These are phyloP conservation scores for Viridothelium virens DNA, from an alignment of 495 filamentous ascomycete genomes.

Conservation along the genomic window DNA sequence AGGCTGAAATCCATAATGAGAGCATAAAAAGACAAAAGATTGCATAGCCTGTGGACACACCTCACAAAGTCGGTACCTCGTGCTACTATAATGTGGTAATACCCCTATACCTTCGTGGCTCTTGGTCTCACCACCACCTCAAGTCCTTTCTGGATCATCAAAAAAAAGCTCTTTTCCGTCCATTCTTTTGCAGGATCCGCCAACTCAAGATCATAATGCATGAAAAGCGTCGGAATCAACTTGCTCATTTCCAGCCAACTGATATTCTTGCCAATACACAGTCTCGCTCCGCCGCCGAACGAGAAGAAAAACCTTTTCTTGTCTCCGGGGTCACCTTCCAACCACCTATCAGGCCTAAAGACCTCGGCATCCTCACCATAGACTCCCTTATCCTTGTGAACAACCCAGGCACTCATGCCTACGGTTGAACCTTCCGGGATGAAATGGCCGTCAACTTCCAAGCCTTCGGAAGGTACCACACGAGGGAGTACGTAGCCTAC, in stretches of 20 bases:
- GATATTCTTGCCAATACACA: conserved; percentile 31
- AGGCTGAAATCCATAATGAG: no score
- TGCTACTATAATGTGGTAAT: not conserved
- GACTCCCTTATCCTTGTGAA: conserved; percentile 26
- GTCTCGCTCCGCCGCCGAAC: conserved; percentile 31
- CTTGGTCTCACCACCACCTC: conserved; percentile 19
- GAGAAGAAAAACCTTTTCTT: conserved; percentile 33
- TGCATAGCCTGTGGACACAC: no score
- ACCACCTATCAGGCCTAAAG: conserved; percentile 27
- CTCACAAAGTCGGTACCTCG: not conserved
- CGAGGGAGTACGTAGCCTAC: conserved; percentile 29
- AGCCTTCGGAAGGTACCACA: conserved; percentile 24
- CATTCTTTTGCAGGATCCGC: conserved; percentile 25
- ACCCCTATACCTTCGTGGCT: not conserved
- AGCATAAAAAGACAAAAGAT: no score
- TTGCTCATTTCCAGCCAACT: conserved; percentile 33
- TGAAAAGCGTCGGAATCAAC: conserved; percentile 29
- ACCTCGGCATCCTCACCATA: conserved; percentile 28
- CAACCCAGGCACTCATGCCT: conserved; percentile 30
- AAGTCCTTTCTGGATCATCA: conserved; percentile 25
- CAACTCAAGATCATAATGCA: conserved; percentile 27
- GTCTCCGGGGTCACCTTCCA: conserved; percentile 22
- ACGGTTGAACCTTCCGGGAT: conserved; percentile 26
- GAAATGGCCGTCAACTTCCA: conserved; percentile 24
- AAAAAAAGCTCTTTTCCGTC: conserved; percentile 24